Evolutionary conservation across 306 rosid species (phyloP).

Genomic region (Acmispon strigosus): DNA sequence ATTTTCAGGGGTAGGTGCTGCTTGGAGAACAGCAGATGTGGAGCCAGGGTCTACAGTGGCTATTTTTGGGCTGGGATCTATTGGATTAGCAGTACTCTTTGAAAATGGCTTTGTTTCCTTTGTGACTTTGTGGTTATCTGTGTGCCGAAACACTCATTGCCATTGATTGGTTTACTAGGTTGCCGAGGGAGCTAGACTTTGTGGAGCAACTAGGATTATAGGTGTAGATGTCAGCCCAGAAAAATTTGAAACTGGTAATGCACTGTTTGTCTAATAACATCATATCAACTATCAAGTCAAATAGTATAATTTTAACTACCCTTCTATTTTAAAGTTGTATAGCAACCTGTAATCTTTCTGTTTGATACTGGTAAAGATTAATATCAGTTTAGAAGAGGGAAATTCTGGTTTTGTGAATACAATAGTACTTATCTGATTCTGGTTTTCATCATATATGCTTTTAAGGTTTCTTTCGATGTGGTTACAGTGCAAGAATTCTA

Average conservation of each 20-base stretch:
- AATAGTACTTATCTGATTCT: background rate
- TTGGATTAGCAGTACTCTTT: constrained; percentile 63
- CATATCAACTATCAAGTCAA: background rate
- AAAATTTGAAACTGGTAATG: constrained; percentile 61
- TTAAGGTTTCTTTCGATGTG: background rate
- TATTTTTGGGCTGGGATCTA: constrained; percentile 72
- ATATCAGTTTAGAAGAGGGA: background rate
- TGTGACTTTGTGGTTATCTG: background rate
- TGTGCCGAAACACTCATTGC: background rate
- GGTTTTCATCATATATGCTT: background rate
- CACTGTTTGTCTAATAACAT: background rate
- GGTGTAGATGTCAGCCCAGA: constrained; percentile 65
- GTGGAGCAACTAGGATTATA: constrained; percentile 71
- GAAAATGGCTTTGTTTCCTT: background rate
- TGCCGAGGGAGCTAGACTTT: constrained; percentile 86
- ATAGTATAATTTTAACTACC: background rate
- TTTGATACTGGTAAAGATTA: background rate
- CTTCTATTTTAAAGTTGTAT: background rate
- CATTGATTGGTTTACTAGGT: constrained; percentile 39
- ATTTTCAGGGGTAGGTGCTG: constrained; percentile 71
- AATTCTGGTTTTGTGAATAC: background rate
- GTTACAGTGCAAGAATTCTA: background rate
- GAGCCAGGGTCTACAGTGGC: constrained; percentile 72
- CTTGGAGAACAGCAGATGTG: constrained; percentile 74
- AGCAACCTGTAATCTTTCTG: background rate